These are phyloP conservation scores for Zymoseptoria pseudotritici DNA, from an alignment of 2,329 filamentous ascomycete species.

Conservation along the genomic window DNA sequence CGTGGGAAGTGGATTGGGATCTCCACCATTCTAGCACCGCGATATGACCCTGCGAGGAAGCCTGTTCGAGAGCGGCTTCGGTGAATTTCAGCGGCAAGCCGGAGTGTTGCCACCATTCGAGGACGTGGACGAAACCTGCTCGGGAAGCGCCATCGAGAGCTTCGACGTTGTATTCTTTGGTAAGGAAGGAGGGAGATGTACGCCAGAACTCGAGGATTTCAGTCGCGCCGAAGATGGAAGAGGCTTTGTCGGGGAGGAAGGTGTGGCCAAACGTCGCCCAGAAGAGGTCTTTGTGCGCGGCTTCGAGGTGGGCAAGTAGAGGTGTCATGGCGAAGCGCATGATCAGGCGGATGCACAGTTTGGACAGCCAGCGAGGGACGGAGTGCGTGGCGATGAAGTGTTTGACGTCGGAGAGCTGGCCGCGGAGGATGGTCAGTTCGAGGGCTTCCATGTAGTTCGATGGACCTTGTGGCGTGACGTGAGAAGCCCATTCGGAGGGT, in stretches of 20 bases:
- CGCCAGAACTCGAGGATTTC: constrained; percentile 90
- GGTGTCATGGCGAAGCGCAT: constrained; percentile 83
- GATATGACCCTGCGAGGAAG: constrained; percentile 76
- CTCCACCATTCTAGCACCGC: constrained; percentile 91
- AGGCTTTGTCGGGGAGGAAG: constrained; percentile 80
- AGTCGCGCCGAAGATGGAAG: constrained; percentile 73
- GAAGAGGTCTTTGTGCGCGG: constrained; percentile 65
- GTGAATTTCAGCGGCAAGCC: constrained; percentile 77
- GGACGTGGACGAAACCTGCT: constrained; percentile 73
- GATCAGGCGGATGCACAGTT: constrained; percentile 76
- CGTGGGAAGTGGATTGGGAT: constrained; percentile 37
- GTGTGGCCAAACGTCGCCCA: constrained; percentile 76
- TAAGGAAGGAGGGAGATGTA: constrained; percentile 70
- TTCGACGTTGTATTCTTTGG: constrained; percentile 78
- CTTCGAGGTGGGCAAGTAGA: constrained; percentile 65
- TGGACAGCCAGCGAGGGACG: constrained; percentile 67
- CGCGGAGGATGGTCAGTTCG: constrained; percentile 76
- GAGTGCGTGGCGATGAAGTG: constrained; percentile 60
- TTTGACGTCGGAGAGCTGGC: constrained; percentile 63
- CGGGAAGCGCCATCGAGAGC: constrained; percentile 82
- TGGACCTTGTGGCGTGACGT: constrained; percentile 56
- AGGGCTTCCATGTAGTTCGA: constrained; percentile 69
- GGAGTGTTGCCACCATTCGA: constrained; percentile 87
- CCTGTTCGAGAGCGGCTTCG: constrained; percentile 78
- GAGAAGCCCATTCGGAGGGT: constrained; percentile 64